Base-by-base conservation (phyloP, 352 stramenopile genomes). In the Phytopythium litorale region DNA sequence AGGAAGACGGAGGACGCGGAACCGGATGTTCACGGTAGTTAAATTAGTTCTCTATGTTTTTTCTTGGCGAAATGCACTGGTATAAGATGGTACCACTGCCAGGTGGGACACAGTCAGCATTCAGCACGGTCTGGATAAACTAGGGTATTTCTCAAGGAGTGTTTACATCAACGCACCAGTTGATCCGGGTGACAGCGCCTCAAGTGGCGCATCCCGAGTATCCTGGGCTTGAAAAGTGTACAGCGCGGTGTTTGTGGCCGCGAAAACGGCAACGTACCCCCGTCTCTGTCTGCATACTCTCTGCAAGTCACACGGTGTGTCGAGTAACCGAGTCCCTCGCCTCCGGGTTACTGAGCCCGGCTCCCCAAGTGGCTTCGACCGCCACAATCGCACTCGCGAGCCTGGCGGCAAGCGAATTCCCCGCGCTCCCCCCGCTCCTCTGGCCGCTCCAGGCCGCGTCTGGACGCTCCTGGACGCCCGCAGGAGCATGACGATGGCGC, bases 401-500 rank as follows among this genome's bases (percentile, higher is more conserved):
- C 42, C 16, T 5, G 42, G 28, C 18, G 16, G 25, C 50, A 58
- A 19, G 18, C 53, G 53, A 33, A 5, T 15, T 23, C 42, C 4
- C 42, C 42, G 18, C 16, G 18, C 19, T 9, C 11, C 25, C 56
- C 58, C 28, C 28, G 28, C 28, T 7, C 28, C 28, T 32, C 28
- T 32, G 5, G 7, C 49, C 23, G 51, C 19, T 43, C 1, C 33
- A 59, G n/a, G 43, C 6, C 33, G 28, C 54, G 23, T 38, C 28
- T 66, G 50, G 65, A 64, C 55, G 53, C 64, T 8, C 33, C 54
- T 21, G 51, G 48, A 49, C 60, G 19, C n/a, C 6, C 33, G n/a
- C 53, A 15, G 35, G 43, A 49, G 9, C 3, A 64, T 64, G 62
- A 43, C 49, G 25, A 58, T 46, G 56, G 65, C 59, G 40, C 69